Conservation (phyloP, 202 grass and related monocot genomes). For the Carex arenaria region DNA sequence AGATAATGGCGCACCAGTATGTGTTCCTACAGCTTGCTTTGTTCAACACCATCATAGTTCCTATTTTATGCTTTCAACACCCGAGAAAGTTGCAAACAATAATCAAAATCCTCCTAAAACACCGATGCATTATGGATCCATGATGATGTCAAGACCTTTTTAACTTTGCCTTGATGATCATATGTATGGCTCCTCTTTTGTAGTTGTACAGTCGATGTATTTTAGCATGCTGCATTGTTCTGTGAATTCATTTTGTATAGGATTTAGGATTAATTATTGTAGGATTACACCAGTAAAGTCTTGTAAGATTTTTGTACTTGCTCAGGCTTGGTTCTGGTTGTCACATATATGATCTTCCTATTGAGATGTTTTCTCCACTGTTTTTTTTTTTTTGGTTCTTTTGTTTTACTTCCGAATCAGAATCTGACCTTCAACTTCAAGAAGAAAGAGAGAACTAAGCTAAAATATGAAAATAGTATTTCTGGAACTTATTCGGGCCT, state of each 20-base stretch:
- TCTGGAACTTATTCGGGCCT: neutral
- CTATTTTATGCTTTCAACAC: constrained; percentile 54
- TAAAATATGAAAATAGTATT: neutral
- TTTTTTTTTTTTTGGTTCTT: too few relatives aligned
- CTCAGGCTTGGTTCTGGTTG: neutral
- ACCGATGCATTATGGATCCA: neutral
- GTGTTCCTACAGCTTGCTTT: constrained; percentile 49
- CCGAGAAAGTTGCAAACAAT: constrained; percentile 44
- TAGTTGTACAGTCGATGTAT: neutral
- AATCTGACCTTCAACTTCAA: neutral
- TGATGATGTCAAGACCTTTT: constrained; percentile 37
- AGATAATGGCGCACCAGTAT: constrained; percentile 24
- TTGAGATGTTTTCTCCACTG: neutral
- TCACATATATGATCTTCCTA: neutral
- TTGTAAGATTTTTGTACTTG: constrained; percentile 4
- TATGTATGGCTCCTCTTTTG: constrained; percentile 29
- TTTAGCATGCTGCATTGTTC: neutral
- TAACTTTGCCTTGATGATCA: constrained; percentile 22
- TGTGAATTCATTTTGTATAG: constrained; percentile 23
- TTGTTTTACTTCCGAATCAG: too few relatives aligned
- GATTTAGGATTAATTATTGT: constrained; percentile 4
- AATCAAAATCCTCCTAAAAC: constrained; percentile 27
- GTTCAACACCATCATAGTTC: constrained; percentile 78
- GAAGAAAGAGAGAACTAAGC: neutral
- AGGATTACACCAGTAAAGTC: neutral